A percentile compares a stretch with the other conserved stretches of the same genome.
phyloP scores from a whole-genome alignment of 108 stramenopile genomes.

The Pseudonitzschia pungens region DNA sequence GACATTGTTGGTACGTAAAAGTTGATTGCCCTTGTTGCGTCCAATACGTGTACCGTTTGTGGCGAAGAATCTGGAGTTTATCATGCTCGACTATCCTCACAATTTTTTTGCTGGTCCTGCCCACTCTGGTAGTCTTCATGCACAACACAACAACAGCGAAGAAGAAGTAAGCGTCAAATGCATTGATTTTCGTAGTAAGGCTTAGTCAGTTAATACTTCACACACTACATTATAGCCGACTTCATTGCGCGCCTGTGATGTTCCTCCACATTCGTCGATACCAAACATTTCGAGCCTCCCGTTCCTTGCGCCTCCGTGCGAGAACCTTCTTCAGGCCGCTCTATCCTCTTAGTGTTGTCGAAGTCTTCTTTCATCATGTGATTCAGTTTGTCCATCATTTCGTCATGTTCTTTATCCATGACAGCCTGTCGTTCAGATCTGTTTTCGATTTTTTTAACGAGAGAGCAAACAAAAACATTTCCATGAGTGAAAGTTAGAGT shows the following conservation, averaged over 20 bases:
- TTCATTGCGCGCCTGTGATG: background rate
- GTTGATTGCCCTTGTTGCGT: background rate
- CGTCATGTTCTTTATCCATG: constrained; percentile 75
- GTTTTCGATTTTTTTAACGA: background rate
- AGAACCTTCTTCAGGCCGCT: constrained; percentile 86
- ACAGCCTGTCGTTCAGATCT: constrained; percentile 77
- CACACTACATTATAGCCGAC: background rate
- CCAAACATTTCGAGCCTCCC: constrained; percentile 81
- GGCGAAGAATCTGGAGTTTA: background rate
- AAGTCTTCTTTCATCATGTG: constrained; percentile 67
- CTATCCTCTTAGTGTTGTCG: constrained; percentile 89
- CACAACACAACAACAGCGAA: constrained; percentile 80
- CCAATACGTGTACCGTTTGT: background rate
- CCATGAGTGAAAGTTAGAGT: too few relatives aligned
- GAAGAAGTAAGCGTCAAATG: constrained; percentile 68
- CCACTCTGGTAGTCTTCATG: constrained; percentile 62
- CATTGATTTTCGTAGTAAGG: background rate
- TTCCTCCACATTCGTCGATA: constrained; percentile 53
- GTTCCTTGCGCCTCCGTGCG: constrained; percentile 71
- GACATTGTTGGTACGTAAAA: constrained; percentile 62
- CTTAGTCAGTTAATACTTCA: background rate
- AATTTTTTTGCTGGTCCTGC: background rate
- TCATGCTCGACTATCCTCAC: background rate
- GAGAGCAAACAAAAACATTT: constrained; percentile 10
- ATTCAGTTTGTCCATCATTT: constrained; percentile 87